phyloP scores from a whole-genome alignment of 1,139 yeast species.

The Yamadazyma kanchanaburiensis region DNA sequence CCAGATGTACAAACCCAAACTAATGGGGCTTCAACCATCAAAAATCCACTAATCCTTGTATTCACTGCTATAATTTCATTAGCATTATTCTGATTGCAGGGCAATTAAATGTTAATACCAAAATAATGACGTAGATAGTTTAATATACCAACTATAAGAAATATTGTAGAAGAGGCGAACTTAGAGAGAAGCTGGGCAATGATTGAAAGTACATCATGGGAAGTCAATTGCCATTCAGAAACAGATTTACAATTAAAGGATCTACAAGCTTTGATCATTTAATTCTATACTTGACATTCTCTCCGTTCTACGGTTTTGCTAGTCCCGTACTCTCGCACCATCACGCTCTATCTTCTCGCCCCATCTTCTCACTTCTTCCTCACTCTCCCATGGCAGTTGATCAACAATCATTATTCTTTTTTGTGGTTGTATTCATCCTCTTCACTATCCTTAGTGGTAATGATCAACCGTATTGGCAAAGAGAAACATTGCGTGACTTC shows the following conservation, averaged over 20 bases:
- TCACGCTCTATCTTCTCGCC: neutral
- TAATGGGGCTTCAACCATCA: constrained; percentile 9
- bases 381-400: constrained; percentile 26
- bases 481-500: constrained; percentile 24
- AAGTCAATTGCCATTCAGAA: no score
- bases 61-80: constrained; percentile 9
- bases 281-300: no score
- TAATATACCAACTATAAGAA: constrained; percentile 3
- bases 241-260: no score
- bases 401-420: constrained; percentile 35
- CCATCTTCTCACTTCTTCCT: constrained; percentile 1
- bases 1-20: constrained; percentile 11
- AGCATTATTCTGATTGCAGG: constrained; percentile 17
- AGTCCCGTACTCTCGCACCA: constrained; percentile 1
- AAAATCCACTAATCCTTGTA: constrained; percentile 1
- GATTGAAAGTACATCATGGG: no score
- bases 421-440: constrained; percentile 36
- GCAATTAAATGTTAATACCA: constrained; percentile 12
- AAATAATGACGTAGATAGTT: constrained; percentile 3
- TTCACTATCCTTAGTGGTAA: constrained; percentile 27
- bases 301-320: no score
- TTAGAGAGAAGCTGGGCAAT: no score
- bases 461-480: constrained; percentile 28
- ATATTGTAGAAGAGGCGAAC: no score
- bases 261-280: no score